Base-by-base conservation (phyloP, 805 yeast genomes). In the Kodamaea hsintzibuensis region DNA sequence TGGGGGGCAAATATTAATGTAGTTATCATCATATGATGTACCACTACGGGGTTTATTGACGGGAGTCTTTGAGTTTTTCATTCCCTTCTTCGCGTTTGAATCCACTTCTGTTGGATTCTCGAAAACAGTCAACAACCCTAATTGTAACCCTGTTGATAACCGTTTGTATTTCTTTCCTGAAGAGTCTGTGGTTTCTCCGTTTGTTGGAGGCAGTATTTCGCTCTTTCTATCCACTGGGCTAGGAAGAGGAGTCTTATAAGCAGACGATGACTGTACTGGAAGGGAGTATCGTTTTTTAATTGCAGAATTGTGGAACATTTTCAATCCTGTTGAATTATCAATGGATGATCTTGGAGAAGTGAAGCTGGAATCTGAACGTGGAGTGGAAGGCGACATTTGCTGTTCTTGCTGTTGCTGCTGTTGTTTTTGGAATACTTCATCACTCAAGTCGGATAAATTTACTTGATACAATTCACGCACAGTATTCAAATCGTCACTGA, bases 41-140 rank as follows among this genome's bases (percentile, higher is more conserved):
- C 44, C 44, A 4, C 35, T 42, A 17, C 39, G 51, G 14, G 39
- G 27, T 27, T 38, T 39, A 14, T 48, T 27, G 10, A 10, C 25
- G 16, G 44, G 22, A 14, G 25, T 40, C 44, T 40, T 40, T 7
- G 19, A 7, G n/a, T 22, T 14, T 13, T 18, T 18, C 16, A 13
- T n/a, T 8, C 46, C 45, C 5, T 40, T 12, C 42, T 51, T n/a
- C n/a, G n/a, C n/a, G n/a, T n/a, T 51, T 35, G 40, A 35, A 8
- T 22, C 17, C 4, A 13, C 33, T 7, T 42, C 42, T 22, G 53
- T 51, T 3, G 68, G 61, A 45, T 74, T 74, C 56, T 74, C 79
- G 48, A 72, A 56, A 0, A 76, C 80, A 2, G 78, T 74, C 19
- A 76, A 57, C 19, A 76, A 59, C 1, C 76, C 74, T 13, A 74